phyloP scores from a whole-genome alignment of 1,284 basidiomycete genomes.

The Melampsora americana region DNA sequence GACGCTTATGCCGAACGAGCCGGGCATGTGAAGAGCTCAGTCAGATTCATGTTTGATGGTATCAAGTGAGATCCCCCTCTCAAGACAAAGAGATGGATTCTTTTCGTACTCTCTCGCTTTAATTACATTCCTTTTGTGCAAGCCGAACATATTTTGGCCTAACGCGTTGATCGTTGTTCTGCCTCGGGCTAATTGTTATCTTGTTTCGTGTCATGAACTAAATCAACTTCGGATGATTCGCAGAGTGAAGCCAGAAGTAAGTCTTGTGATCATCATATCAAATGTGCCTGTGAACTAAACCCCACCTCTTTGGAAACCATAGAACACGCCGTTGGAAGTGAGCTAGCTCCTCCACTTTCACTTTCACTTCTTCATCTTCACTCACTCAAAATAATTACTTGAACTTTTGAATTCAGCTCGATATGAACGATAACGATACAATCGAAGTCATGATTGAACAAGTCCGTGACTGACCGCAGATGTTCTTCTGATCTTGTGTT shows the following conservation, averaged over 20 bases:
- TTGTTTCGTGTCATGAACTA: background rate
- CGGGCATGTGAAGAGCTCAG: slow-evolving; percentile 20
- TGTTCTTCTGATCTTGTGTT: background rate
- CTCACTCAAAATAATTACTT: background rate
- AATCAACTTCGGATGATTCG: background rate
- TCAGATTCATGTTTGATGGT: slow-evolving; percentile 43
- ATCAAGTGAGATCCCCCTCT: background rate
- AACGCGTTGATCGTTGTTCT: background rate
- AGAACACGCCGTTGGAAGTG: slow-evolving; percentile 41
- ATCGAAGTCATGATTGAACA: slow-evolving; percentile 44
- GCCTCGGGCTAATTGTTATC: too few species aligned
- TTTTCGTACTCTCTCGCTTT: background rate
- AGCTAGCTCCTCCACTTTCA: background rate
- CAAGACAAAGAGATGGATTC: background rate
- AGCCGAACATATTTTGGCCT: background rate
- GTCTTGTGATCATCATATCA: background rate
- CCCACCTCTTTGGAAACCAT: background rate
- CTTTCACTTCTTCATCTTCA: background rate
- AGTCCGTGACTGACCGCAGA: slow-evolving; percentile 7
- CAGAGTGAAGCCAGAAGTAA: slow-evolving; percentile 39
- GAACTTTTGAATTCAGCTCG: slow-evolving; percentile 12
- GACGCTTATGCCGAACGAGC: slow-evolving; percentile 85
- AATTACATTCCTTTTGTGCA: background rate
- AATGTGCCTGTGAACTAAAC: background rate
- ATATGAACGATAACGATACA: slow-evolving; percentile 35